A percentile compares a stretch with the other conserved stretches of the same genome.
phyloP scores from a whole-genome alignment of 257 asterid species.

The Marsdenia floribunda region DNA sequence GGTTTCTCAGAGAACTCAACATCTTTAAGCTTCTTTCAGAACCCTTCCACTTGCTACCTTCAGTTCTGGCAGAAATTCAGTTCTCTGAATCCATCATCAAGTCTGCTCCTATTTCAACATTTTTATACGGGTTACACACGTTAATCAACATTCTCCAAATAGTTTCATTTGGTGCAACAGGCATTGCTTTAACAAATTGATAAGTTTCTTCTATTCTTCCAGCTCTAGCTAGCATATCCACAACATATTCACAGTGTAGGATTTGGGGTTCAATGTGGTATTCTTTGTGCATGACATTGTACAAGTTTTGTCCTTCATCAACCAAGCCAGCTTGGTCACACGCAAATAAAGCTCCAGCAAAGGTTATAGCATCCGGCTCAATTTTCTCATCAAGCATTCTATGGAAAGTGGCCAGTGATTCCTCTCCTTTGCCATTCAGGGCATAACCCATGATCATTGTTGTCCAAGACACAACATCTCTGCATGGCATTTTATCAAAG shows the following conservation, averaged over 20 bases:
- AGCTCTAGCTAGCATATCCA: constrained; percentile 46
- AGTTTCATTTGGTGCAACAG: constrained; percentile 25
- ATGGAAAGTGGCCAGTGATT: constrained; percentile 30
- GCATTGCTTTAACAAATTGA: constrained; percentile 27
- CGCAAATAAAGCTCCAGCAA: constrained; percentile 37
- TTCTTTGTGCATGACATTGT: constrained; percentile 21
- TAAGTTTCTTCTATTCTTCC: constrained; percentile 44
- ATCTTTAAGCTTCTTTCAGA: background rate
- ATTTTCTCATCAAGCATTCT: constrained; percentile 36
- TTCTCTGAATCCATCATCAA: constrained; percentile 18
- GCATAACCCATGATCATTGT: constrained; percentile 48
- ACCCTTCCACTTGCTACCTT: background rate
- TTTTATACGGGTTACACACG: constrained; percentile 29
- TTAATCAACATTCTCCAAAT: constrained; percentile 47
- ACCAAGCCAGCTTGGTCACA: constrained; percentile 42
- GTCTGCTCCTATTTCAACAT: constrained; percentile 23
- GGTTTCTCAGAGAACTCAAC: background rate
- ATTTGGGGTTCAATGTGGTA: constrained; percentile 31
- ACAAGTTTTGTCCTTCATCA: constrained; percentile 35
- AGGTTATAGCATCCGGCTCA: constrained; percentile 41
- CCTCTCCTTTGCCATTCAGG: constrained; percentile 33
- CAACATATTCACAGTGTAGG: constrained; percentile 40
- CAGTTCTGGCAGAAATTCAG: constrained; percentile 8
- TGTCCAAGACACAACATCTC: constrained; percentile 46
- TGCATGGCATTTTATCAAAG: constrained; percentile 28